Conservation (phyloP, 345 rosid genomes). For the Carallia brachiata region DNA sequence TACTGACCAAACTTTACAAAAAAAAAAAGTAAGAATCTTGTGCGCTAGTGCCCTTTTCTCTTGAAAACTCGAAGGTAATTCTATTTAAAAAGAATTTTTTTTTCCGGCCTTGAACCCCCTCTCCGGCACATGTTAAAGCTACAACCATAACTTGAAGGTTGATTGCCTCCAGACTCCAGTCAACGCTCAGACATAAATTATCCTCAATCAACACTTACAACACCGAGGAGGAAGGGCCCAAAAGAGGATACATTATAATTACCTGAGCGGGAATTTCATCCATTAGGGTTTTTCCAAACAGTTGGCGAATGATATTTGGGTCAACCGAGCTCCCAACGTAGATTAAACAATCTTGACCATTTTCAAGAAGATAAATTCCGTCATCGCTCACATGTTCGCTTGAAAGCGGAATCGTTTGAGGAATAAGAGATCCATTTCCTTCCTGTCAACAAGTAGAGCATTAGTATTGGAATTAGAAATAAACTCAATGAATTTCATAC, state of each 20-base stretch:
- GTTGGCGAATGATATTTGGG: constrained; percentile 57
- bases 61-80: too few species aligned
- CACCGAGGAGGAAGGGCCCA: background rate
- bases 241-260: constrained; percentile 15
- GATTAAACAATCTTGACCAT: constrained; percentile 81
- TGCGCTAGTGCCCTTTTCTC: too few species aligned
- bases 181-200: background rate
- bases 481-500: constrained; percentile 8
- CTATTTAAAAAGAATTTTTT: too few species aligned
- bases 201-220: background rate
- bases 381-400: constrained; percentile 78
- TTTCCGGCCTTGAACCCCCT: background rate
- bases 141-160: background rate
- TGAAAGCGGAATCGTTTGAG: constrained; percentile 71
- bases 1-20: too few species aligned
- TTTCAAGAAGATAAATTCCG: constrained; percentile 92
- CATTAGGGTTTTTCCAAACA: constrained; percentile 57
- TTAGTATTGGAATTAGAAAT: constrained; percentile 5
- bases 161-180: too few species aligned
- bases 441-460: constrained; percentile 45
- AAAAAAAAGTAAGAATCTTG: too few species aligned
- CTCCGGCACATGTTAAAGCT: background rate
- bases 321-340: constrained; percentile 72
- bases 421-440: constrained; percentile 52
- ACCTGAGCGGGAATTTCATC: constrained; percentile 80